These are phyloP conservation scores for Dothiorella sarmentorum DNA, from an alignment of 2,329 filamentous ascomycete genomes.

Conservation along the genomic window DNA sequence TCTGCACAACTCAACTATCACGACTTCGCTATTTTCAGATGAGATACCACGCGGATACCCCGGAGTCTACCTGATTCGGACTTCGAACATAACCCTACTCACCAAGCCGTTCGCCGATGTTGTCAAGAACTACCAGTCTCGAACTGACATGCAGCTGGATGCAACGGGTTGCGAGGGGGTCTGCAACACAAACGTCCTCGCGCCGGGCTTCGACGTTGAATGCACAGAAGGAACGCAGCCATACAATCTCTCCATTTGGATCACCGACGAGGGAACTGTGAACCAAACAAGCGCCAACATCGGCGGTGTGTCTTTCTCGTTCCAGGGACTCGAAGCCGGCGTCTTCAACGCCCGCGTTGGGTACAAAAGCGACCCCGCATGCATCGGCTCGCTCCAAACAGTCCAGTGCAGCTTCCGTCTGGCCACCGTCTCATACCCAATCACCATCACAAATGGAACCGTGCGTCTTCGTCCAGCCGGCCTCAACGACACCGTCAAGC, in stretches of 20 bases:
- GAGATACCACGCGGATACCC: too few species aligned
- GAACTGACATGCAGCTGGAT: background rate
- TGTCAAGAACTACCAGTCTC: background rate
- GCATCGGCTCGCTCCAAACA: constrained; percentile 19
- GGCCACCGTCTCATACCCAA: constrained; percentile 16
- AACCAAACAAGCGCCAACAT: too few species aligned
- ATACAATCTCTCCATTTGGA: background rate
- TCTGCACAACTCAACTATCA: background rate
- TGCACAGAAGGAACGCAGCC: background rate
- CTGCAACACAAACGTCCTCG: background rate
- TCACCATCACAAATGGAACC: constrained; percentile 21
- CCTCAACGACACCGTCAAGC: background rate
- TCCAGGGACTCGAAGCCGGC: background rate
- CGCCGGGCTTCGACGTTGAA: background rate
- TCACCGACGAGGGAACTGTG: background rate
- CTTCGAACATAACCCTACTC: too few species aligned
- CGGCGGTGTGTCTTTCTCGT: background rate
- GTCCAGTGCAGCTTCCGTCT: constrained; percentile 20
- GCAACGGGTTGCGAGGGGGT: background rate
- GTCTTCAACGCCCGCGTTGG: background rate
- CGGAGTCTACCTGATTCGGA: background rate
- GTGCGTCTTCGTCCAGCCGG: background rate
- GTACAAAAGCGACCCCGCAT: constrained; percentile 21
- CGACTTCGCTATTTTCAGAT: background rate
- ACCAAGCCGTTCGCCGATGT: background rate